A percentile compares a stretch with the other conserved stretches of the same genome.
Evolutionary conservation across 2,329 filamentous ascomycete genomes (phyloP).

Genomic region (Microdochium nivale): DNA sequence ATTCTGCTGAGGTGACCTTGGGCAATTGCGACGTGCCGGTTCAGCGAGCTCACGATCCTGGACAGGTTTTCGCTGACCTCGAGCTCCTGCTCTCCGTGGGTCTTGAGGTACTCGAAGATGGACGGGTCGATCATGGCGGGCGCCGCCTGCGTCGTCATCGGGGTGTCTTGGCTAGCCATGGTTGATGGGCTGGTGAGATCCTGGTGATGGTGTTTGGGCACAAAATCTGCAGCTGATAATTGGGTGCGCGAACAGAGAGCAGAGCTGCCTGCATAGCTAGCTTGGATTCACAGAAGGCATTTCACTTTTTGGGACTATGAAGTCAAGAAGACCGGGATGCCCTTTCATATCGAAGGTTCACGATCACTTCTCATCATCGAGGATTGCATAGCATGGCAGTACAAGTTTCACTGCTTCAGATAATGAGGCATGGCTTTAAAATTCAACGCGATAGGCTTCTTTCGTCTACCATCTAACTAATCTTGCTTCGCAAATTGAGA

Average conservation of each 20-base stretch:
- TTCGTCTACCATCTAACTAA: too few species aligned
- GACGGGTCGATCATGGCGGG: constrained; percentile 62
- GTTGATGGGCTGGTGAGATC: background rate
- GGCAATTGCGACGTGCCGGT: constrained; percentile 72
- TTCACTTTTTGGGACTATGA: background rate
- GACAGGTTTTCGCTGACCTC: constrained; percentile 74
- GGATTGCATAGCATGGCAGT: too few species aligned
- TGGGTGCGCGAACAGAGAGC: background rate
- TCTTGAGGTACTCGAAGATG: constrained; percentile 82
- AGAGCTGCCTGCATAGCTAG: background rate
- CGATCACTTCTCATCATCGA: too few species aligned
- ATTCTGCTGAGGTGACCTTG: constrained; percentile 81
- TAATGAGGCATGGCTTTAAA: too few species aligned
- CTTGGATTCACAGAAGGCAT: background rate
- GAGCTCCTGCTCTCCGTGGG: constrained; percentile 82
- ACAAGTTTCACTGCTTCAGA: too few species aligned
- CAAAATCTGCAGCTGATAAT: constrained; percentile 1
- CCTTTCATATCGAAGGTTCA: background rate
- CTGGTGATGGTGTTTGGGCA: constrained; percentile 1
- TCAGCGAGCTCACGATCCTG: constrained; percentile 71
- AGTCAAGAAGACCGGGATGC: background rate
- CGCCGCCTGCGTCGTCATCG: background rate
- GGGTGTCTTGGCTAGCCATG: background rate
- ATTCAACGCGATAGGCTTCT: too few species aligned
- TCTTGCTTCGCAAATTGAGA: too few species aligned